phyloP scores from a whole-genome alignment of 164 flowering plant genomes.

The Cinnamomum micranthum region DNA sequence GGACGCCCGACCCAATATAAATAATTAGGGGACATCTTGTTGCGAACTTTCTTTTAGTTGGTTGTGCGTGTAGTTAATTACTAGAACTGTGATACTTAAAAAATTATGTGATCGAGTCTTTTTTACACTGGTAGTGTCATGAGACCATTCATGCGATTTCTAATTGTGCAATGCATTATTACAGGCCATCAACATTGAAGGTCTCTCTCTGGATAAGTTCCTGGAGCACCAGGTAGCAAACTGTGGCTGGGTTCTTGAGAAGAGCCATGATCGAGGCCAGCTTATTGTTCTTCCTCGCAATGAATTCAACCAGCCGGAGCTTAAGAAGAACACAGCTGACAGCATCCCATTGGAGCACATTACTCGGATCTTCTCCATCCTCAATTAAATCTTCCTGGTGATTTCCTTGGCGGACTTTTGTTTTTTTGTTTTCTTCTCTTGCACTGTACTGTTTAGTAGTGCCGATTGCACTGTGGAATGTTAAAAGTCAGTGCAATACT shows the following conservation, averaged over 20 bases:
- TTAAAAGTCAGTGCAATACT: no score
- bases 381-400: constrained; percentile 30
- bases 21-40: neutral
- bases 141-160: neutral
- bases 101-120: neutral
- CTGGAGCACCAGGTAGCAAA: constrained; percentile 78
- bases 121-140: neutral
- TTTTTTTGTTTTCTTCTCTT: neutral
- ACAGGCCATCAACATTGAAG: constrained; percentile 90
- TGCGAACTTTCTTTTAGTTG: neutral
- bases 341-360: constrained; percentile 70
- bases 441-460: neutral
- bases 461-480: neutral
- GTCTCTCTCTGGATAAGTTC: constrained; percentile 85
- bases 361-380: constrained; percentile 85
- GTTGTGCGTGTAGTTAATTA: neutral
- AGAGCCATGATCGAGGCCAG: constrained; percentile 60
- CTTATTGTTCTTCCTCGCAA: constrained; percentile 63
- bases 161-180: neutral
- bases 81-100: neutral
- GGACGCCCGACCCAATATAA: neutral
- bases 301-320: constrained; percentile 86
- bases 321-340: constrained; percentile 70
- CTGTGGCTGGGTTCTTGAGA: constrained; percentile 73
- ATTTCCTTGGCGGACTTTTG: neutral